Conservation (phyloP, 805 yeast genomes). For the Candida caryicola region DNA sequence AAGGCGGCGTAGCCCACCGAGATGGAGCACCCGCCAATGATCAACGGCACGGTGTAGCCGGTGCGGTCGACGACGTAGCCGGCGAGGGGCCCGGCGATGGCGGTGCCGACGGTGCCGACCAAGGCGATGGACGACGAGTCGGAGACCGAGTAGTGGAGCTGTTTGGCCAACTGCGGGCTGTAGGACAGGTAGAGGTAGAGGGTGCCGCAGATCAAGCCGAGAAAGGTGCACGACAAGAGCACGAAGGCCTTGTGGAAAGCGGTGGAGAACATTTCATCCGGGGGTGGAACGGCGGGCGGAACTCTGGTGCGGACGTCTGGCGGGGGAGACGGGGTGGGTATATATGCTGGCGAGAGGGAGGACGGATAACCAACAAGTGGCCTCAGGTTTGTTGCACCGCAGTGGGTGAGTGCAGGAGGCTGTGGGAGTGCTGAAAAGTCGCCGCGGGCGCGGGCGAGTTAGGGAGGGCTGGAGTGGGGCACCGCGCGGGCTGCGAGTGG, state of each 20-base stretch:
- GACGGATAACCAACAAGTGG: no score
- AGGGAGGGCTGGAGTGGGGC: no score
- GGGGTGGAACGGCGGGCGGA: no score
- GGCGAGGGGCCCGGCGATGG: slow-evolving; percentile 63
- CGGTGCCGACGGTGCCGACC: slow-evolving; percentile 63
- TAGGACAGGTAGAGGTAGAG: slow-evolving; percentile 72
- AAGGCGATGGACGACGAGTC: slow-evolving; percentile 64
- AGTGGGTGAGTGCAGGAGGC: no score
- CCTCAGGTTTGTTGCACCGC: no score
- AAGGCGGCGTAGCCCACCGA: slow-evolving; percentile 56
- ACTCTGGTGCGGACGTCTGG: no score
- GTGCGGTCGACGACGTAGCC: slow-evolving; percentile 61
- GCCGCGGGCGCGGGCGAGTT: no score
- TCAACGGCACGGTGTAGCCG: slow-evolving; percentile 57
- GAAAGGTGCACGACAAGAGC: slow-evolving; percentile 25
- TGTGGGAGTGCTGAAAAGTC: no score
- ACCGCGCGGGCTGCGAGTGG: no score
- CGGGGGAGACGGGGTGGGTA: no score
- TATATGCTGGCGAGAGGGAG: no score
- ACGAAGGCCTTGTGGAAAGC: slow-evolving; percentile 19
- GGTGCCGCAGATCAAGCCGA: slow-evolving; percentile 68
- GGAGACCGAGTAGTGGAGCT: slow-evolving; percentile 57
- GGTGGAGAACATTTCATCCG: slow-evolving; percentile 9
- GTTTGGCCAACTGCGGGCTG: slow-evolving; percentile 70
- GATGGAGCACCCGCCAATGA: slow-evolving; percentile 48